Evolutionary conservation across 1,139 yeast genomes (phyloP), one percentile per base, ranked within the genome.

Genomic region (Schwanniomyces etchellsii): DNA sequence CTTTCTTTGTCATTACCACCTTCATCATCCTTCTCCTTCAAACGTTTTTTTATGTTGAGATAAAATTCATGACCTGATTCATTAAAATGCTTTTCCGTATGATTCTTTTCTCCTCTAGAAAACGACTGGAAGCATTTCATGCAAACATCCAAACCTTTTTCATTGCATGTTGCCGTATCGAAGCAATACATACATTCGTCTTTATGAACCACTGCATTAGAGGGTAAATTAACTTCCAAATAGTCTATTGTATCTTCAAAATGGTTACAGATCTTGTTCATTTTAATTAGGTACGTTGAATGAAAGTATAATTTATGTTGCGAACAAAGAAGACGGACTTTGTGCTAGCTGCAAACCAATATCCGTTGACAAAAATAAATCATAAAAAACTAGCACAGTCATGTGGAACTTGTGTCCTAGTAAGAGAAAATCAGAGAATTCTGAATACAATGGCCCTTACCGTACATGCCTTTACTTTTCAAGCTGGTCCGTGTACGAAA

Each of bases 101-200:
- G 77, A 39, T 75, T 62, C 31, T 67, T 58, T 14, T 60, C 65
- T 2, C 63, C 57, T 35, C 73, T 33, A 28, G 91, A 77, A 33
- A 79, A 81, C 1, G 88, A 77, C 32, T 71, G 71, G 50, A 69
- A 82, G 36, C 93, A 77, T 7, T 57, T 47, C 35, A 86, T 62
- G 41, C 95, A 86, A 15, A 85, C 77, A 48, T 82, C 93, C 14
- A 86, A 50, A 0, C 95, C 95, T 7, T 55, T 42, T 0, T 54
- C 54, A 30, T 55, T 61, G 48, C 79, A 77, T 36, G 77, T 81
- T 14, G 88, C 74, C 0, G 84, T 79, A 39, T 79, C 89, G 48
- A 83, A 86, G 30, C 82, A 77, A 59, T 70, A 84, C 66, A 81
- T 79, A 45, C 95, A 85, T 39, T 85, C 94, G 54, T 85, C 95